Evolutionary conservation across 768 basidiomycete genomes (phyloP), one percentile per base, ranked within the genome.

Genomic region (Lyophyllum semitale): DNA sequence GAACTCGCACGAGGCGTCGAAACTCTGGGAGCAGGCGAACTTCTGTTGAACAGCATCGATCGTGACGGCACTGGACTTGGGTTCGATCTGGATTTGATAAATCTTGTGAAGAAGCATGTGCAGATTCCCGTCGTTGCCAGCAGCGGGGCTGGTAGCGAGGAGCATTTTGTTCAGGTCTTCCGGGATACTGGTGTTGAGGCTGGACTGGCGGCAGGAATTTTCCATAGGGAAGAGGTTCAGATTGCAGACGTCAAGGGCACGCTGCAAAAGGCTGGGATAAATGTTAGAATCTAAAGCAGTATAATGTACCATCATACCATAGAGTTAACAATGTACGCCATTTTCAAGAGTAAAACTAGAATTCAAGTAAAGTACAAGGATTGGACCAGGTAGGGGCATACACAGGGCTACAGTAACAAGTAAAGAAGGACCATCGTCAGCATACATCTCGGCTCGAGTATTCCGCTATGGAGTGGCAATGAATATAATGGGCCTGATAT

Each of bases 41-140:
- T 98, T 59, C 72, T 99, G 38, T 76, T 99, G 49, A 99, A 99
- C 71, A 93, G 91, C 71, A 97, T 99, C 63, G 97, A 99, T 71
- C 80, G 94, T 56, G 97, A 99, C 66, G 97, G 97, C 12, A 91
- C 91, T 0, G 94, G 94, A 23, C 76, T 82, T 17, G 96, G 97
- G 4, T 99, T 97, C 68, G 97, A 99, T 73, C 72, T 88, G 37
- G 90, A 90, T 61, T 76, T 99, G 18, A 73, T 98, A 51, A 75
- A 77, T 40, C 79, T 96, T 54, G 86, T 98, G 56, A 88, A 87
- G 66, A 73, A 69, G 46, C 81, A 77, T 33, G 95, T 98, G 46
- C 80, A 79, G 42, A 95, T 99, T 53, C 97, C 97, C 0, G 91
- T 98, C 42, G 88, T 99, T 20, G 95, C 95, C 20, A 93, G 91